Percentiles rank a stretch among this genome's conserved stretches.
phyloP scores from a whole-genome alignment of 371 early-diverging fungal species.

The Cokeromyces recurvatus region DNA sequence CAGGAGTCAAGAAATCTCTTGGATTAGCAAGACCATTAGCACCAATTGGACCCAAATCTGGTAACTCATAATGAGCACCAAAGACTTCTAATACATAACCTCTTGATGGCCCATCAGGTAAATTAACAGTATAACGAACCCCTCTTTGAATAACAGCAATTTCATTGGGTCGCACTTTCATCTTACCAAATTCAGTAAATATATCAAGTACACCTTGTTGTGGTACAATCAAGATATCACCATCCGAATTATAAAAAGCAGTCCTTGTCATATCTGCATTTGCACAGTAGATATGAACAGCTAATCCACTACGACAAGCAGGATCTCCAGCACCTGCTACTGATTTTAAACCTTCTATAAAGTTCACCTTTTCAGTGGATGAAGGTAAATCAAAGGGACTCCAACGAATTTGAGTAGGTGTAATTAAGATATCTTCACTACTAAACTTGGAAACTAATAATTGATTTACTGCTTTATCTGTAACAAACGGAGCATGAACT shows the following conservation, averaged over 20 bases:
- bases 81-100: constrained; percentile 93
- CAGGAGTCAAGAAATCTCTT: constrained; percentile 89
- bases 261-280: constrained; percentile 71
- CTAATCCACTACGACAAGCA: constrained; percentile 72
- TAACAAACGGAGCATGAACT: constrained; percentile 73
- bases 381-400: constrained; percentile 80
- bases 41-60: constrained; percentile 95
- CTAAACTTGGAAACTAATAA: constrained; percentile 56
- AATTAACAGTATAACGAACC: constrained; percentile 75
- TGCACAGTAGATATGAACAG: constrained; percentile 80
- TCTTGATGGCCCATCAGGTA: constrained; percentile 82
- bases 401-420: constrained; percentile 93
- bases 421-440: constrained; percentile 46
- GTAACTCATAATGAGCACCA: constrained; percentile 86
- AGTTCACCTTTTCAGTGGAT: constrained; percentile 52
- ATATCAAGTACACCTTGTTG: constrained; percentile 88
- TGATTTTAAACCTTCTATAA: constrained; percentile 82
- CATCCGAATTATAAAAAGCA: constrained; percentile 89
- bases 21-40: constrained; percentile 96
- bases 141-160: constrained; percentile 93
- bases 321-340: constrained; percentile 91
- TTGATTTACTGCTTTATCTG: constrained; percentile 22
- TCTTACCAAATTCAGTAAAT: constrained; percentile 88
- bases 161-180: constrained; percentile 85
- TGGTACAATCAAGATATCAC: constrained; percentile 90